A percentile compares a stretch with the other conserved stretches of the same genome.
These are phyloP conservation scores for Domatiomyces globalis DNA, from an alignment of 2,329 filamentous ascomycete species.

Conservation along the genomic window DNA sequence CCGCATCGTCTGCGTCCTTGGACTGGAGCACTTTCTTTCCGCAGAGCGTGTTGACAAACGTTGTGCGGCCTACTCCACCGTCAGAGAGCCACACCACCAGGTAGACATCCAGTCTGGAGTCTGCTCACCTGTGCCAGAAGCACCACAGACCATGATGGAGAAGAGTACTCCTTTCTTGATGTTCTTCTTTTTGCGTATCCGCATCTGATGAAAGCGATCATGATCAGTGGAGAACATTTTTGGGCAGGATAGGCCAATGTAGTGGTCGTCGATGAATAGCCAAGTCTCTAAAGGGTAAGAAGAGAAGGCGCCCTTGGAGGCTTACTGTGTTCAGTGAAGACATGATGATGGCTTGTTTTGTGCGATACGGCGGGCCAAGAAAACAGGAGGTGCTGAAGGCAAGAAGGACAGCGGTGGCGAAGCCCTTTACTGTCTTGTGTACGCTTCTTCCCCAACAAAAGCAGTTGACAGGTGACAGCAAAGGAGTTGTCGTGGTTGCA, in stretches of 20 bases:
- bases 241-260: not conserved
- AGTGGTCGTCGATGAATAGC: not conserved
- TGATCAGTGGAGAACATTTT: constrained; percentile 7
- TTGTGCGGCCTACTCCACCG: constrained; percentile 61
- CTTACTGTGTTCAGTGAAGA: constrained; percentile 19
- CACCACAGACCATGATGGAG: constrained; percentile 99
- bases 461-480: not conserved
- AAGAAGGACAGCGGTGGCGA: not conserved
- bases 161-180: constrained; percentile 99
- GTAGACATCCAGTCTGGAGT: constrained; percentile 1
- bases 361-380: not conserved
- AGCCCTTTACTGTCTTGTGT: not conserved
- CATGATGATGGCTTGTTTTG: constrained; percentile 2
- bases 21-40: constrained; percentile 79
- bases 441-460: not conserved
- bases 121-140: constrained; percentile 81
- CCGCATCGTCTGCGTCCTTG: constrained; percentile 86
- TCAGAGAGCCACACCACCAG: not conserved
- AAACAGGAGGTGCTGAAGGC: not conserved
- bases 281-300: not conserved
- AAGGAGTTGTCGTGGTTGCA: not conserved
- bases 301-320: not conserved
- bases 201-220: constrained; percentile 45
- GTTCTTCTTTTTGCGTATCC: constrained; percentile 99
- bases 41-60: constrained; percentile 98